Evolutionary conservation across 768 basidiomycete genomes (phyloP).

Genomic region (Lenzites betulinus): DNA sequence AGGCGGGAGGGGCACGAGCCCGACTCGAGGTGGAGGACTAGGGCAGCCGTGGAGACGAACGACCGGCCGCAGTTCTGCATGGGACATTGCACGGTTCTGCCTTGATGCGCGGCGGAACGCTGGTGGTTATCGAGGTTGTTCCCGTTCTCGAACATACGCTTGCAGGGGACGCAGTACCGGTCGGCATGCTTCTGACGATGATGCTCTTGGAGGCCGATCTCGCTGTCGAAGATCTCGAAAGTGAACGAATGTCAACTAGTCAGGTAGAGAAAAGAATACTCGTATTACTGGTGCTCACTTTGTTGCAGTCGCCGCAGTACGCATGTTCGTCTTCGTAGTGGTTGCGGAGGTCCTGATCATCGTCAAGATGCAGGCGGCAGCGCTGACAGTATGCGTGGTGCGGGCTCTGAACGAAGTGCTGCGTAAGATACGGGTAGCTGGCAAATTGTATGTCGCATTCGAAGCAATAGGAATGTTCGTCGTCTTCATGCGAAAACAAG

Average conservation of each 20-base stretch:
- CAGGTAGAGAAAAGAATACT: too few species aligned
- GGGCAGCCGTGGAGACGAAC: conserved; percentile 56
- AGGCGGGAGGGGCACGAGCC: conserved; percentile 58
- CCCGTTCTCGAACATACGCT: conserved; percentile 43
- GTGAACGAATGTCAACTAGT: too few species aligned
- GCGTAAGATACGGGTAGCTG: not conserved
- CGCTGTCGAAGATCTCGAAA: conserved; percentile 40
- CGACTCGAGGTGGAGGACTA: conserved; percentile 64
- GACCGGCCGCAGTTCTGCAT: conserved; percentile 43
- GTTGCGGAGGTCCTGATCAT: not conserved
- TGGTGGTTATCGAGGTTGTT: conserved; percentile 50
- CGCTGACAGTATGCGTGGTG: not conserved
- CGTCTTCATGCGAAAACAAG: too few species aligned
- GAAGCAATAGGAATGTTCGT: too few species aligned
- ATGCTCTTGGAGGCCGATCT: conserved; percentile 42
- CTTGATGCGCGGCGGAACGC: conserved; percentile 52
- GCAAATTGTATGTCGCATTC: not conserved
- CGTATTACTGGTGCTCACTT: too few species aligned
- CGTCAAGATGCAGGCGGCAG: not conserved
- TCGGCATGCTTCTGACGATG: conserved; percentile 21
- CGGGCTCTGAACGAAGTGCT: not conserved
- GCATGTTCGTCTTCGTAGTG: not conserved
- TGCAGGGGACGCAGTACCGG: conserved; percentile 48
- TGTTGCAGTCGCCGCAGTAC: not conserved
- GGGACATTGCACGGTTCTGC: conserved; percentile 39